Evolutionary conservation across 495 filamentous ascomycete genomes (phyloP), one percentile per base, ranked within the genome.

Genomic region (Aspergillus wentii): DNA sequence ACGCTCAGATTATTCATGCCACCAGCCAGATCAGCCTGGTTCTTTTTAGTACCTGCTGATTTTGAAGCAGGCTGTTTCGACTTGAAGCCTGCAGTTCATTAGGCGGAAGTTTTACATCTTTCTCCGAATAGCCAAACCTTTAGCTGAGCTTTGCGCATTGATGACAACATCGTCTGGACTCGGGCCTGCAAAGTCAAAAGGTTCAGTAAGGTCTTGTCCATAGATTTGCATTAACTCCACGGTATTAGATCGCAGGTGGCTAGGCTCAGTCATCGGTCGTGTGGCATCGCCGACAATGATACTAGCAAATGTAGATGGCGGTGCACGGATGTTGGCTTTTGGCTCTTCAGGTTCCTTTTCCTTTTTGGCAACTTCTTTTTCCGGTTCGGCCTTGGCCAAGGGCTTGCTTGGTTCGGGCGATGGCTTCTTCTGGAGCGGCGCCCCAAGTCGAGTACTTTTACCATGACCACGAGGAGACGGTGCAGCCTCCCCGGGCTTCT

Each of bases 81-180:
- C 43, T 73, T 75, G 42, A 69, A 54, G 48, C 65, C 67, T 67
- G 56, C 54, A 61, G 35, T 52, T 40, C 48, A 66, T 69, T 73
- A 67, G 63, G 63, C 48, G 37, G 17, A 48, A 35, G 35, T 43
- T 50, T 51, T 46, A 62, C 44, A 53, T 57, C 52, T 68, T 68
- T 51, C 52, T 61, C 61, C 63, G 68, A 62, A 72, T 60, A 52
- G 61, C 60, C 69, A 82, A 84, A 94, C 87, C 82, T 89, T 92
- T 92, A 60, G 73, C 66, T 46, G 62, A 64, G 37, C 71, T 83
- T 64, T 96, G 92, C 44, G 92, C 92, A 57, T 81, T 78, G 27
- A 82, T 66, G 41, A 97, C 84, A 44, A 91, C 68, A 64, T 96
- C 94, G 64, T 98, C 92, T 49, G 92, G 92, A 59, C 91, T 96